These are phyloP conservation scores for Turritis glabra DNA, from an alignment of 345 rosid species.

Conservation along the genomic window DNA sequence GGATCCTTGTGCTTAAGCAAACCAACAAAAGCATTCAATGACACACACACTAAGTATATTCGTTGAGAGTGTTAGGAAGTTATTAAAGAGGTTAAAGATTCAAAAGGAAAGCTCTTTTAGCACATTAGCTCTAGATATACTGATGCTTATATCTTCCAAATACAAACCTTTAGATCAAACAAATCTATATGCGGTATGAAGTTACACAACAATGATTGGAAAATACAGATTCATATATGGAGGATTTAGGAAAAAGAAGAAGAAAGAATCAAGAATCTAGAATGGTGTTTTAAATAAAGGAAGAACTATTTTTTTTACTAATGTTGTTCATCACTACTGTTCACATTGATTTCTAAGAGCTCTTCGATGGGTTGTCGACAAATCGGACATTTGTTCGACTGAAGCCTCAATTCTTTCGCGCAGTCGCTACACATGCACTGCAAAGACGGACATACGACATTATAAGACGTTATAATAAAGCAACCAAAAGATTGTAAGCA, in stretches of 20 bases:
- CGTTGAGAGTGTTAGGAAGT: neutral
- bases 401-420: constrained; percentile 76
- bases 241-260: neutral
- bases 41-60: constrained; percentile 11
- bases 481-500: too few species aligned
- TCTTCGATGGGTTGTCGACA: constrained; percentile 88
- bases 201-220: neutral
- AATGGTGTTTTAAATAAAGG: constrained; percentile 18
- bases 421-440: constrained; percentile 91
- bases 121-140: constrained; percentile 24
- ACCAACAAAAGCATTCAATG: constrained; percentile 11
- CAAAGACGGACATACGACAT: constrained; percentile 20
- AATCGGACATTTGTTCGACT: constrained; percentile 86
- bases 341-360: constrained; percentile 79
- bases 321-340: constrained; percentile 40
- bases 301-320: constrained; percentile 3
- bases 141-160: neutral
- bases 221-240: neutral
- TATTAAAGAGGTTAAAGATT: neutral
- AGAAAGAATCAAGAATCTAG: constrained; percentile 33
- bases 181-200: constrained; percentile 10
- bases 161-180: constrained; percentile 13
- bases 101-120: neutral
- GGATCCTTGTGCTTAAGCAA: constrained; percentile 8
- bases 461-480: neutral